phyloP scores from a whole-genome alignment of 371 early-diverging fungal species.

The Chytridium lagenaria region DNA sequence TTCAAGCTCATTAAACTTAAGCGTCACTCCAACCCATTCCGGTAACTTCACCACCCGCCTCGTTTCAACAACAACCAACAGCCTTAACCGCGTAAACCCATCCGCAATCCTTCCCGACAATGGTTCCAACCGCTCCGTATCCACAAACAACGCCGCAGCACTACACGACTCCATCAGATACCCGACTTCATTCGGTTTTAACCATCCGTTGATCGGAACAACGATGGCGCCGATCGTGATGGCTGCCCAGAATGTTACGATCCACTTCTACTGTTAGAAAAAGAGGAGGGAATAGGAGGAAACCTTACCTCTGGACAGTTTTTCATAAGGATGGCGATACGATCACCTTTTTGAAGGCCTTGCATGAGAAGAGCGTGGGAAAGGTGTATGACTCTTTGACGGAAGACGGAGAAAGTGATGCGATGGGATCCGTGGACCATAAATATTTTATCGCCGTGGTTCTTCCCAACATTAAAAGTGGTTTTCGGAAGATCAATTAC shows the following conservation, averaged over 20 bases:
- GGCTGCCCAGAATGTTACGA: slow-evolving; percentile 24
- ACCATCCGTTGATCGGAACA: slow-evolving; percentile 35
- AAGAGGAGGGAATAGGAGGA: not conserved
- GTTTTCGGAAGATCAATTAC: no score
- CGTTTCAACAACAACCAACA: not conserved
- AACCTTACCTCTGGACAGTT: slow-evolving; percentile 32
- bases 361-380: slow-evolving; percentile 16
- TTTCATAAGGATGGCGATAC: slow-evolving; percentile 33
- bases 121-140: not conserved
- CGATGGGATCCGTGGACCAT: slow-evolving; percentile 13
- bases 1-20: not conserved
- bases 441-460: not conserved
- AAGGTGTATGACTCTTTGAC: not conserved
- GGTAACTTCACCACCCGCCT: no score
- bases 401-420: slow-evolving; percentile 14
- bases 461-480: not conserved
- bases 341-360: slow-evolving; percentile 31
- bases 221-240: slow-evolving; percentile 24
- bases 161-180: slow-evolving; percentile 7
- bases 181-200: slow-evolving; percentile 18
- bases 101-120: not conserved
- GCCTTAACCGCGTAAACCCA: not conserved
- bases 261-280: slow-evolving; percentile 19
- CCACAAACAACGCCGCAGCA: slow-evolving; percentile 1
- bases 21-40: no score